These are phyloP conservation scores for Penicillium flavigenum DNA, from an alignment of 495 filamentous ascomycete genomes.

Conservation along the genomic window DNA sequence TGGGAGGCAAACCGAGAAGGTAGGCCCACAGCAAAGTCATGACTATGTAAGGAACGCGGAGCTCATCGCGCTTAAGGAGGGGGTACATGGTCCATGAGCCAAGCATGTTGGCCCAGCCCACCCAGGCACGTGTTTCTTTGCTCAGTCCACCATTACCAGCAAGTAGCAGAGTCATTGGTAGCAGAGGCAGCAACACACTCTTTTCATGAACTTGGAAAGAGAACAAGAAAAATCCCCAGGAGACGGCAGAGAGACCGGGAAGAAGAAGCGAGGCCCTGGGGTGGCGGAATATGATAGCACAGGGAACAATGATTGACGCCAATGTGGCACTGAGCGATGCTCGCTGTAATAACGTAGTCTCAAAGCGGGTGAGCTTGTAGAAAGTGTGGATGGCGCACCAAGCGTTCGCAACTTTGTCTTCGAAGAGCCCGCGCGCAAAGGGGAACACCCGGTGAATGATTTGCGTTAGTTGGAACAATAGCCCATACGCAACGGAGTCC, in stretches of 20 bases:
- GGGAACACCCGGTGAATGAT: slow-evolving; percentile 88
- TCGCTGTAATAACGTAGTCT: slow-evolving; percentile 66
- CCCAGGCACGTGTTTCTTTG: slow-evolving; percentile 77
- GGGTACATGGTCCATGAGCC: slow-evolving; percentile 95
- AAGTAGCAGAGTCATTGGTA: slow-evolving; percentile 87
- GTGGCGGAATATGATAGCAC: slow-evolving; percentile 71
- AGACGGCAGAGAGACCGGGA: slow-evolving; percentile 71
- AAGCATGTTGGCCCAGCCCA: slow-evolving; percentile 88
- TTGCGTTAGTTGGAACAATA: slow-evolving; percentile 75
- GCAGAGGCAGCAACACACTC: slow-evolving; percentile 83
- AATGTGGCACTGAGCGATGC: slow-evolving; percentile 74
- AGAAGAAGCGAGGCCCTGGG: slow-evolving; percentile 76
- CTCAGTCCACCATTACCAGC: slow-evolving; percentile 72
- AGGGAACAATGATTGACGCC: slow-evolving; percentile 72
- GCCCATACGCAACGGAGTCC: slow-evolving; percentile 64
- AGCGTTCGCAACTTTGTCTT: slow-evolving; percentile 97
- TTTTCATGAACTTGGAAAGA: slow-evolving; percentile 99
- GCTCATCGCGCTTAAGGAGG: slow-evolving; percentile 77
- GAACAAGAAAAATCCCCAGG: slow-evolving; percentile 97
- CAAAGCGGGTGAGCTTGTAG: slow-evolving; percentile 76
- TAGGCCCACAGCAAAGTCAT: slow-evolving; percentile 86
- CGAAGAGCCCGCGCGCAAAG: slow-evolving; percentile 89
- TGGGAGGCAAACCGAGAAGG: slow-evolving; percentile 80
- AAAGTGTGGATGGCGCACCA: slow-evolving; percentile 92
- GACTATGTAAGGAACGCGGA: slow-evolving; percentile 80